Conservation (phyloP, 2,329 filamentous ascomycete genomes). For the Trichoderma gracile region DNA sequence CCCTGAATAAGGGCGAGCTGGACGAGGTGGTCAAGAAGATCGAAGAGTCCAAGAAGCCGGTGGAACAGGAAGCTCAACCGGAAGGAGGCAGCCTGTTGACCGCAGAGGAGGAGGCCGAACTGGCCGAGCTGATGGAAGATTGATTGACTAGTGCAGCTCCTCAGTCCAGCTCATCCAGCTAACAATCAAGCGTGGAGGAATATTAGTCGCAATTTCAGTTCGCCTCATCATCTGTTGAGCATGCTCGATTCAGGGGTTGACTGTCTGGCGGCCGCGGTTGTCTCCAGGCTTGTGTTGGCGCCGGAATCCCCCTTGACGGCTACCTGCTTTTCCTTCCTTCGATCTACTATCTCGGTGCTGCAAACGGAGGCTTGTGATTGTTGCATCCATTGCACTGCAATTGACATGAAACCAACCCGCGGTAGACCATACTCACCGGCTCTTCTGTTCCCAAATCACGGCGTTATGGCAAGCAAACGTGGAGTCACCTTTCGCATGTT, state of each 20-base stretch:
- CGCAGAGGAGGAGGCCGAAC: conserved; percentile 86
- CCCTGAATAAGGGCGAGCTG: conserved; percentile 62
- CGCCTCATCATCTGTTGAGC: neutral
- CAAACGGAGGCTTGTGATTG: neutral
- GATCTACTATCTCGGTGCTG: neutral
- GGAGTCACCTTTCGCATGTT: neutral
- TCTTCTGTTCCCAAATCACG: neutral
- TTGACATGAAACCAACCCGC: neutral
- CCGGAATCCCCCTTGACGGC: neutral
- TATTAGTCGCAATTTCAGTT: neutral
- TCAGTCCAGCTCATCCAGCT: neutral
- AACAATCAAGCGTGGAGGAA: neutral
- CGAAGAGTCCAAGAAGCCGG: conserved; percentile 50
- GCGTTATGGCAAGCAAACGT: neutral
- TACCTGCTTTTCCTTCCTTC: neutral
- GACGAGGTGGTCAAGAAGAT: conserved; percentile 51
- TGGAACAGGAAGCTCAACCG: conserved; percentile 50
- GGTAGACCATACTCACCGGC: neutral
- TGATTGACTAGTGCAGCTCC: neutral
- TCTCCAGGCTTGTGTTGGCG: neutral
- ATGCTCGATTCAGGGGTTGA: neutral
- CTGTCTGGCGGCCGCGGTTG: neutral
- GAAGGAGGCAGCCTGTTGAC: conserved; percentile 62
- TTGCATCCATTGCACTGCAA: neutral
- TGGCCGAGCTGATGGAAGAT: conserved; percentile 83